Evolutionary conservation across 768 basidiomycete genomes (phyloP), one percentile per base, ranked within the genome.

Genomic region (Tricholoma sp.): DNA sequence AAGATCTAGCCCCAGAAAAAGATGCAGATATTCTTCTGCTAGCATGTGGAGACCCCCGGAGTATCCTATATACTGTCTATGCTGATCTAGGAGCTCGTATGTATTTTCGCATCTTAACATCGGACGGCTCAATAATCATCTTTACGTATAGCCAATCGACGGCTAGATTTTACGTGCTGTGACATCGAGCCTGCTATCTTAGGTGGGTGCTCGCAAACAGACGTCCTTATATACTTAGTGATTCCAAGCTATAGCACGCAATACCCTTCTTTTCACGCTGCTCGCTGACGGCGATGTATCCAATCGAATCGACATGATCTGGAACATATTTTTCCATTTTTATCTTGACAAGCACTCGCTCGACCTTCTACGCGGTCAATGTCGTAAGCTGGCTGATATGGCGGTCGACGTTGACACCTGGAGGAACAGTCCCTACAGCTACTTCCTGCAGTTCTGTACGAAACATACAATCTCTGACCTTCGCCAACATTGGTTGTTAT

Each of bases 21-120:
- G 56, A 67, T 41, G 79, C 76, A 9, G 57, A 70, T 29, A 63
- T 81, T 29, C 60, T 82, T 1, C 67, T 77, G 48, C 64, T 80
- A 10, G 80, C 74, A 2, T 82, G 78, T 54, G 79, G 80, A 29
- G 80, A 81, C 55, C 76, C 76, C 8, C 63, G 78, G 20, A 78
- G 77, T 50, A 68, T 82, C 11, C 53, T 81, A 20, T 76, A 75
- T 59, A 79, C 80, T 0, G 57, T 77, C 1, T 62, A 59, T 48
- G 57, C 61, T 47, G 69, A 70, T 44, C 60, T 59, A n/a, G 51
- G 49, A 12, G 54, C 51, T 8, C 54, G 68, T 68, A 24, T 11
- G 55, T 42, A 64, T 58, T 6, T 15, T 20, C 29, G 2, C 3
- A 53, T 20, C 5, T 17, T 41, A n/a, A 4, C 5, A 6, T 31